Conservation (phyloP, 2,329 filamentous ascomycete genomes). For the Epicoccum nigrum region DNA sequence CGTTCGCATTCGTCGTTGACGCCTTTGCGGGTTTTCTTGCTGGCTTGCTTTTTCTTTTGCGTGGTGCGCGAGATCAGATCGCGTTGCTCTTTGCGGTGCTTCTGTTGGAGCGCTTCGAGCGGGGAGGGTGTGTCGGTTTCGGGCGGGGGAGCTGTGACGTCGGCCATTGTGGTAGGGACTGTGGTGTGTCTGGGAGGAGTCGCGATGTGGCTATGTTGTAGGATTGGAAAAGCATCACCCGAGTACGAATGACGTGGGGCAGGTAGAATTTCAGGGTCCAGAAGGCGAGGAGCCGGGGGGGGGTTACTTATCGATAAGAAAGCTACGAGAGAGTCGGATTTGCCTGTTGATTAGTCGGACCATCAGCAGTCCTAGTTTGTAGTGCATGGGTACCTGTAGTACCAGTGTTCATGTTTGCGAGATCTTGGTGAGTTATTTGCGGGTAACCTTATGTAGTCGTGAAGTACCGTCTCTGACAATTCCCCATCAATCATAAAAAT, state of each 20-base stretch:
- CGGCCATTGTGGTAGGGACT: constrained; percentile 14
- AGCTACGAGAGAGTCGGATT: too few relatives aligned
- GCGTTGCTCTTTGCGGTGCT: constrained; percentile 85
- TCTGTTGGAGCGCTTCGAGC: constrained; percentile 77
- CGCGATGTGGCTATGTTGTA: not conserved
- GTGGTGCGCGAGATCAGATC: constrained; percentile 86
- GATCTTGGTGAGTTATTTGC: too few relatives aligned
- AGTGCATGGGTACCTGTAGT: too few relatives aligned
- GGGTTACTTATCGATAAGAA: constrained; percentile 5
- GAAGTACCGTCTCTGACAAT: too few relatives aligned
- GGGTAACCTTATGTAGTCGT: too few relatives aligned
- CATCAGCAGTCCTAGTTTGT: too few relatives aligned
- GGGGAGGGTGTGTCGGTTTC: constrained; percentile 28
- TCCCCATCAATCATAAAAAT: too few relatives aligned
- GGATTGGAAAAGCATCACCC: too few relatives aligned
- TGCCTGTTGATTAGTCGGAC: too few relatives aligned
- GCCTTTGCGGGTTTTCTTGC: constrained; percentile 73
- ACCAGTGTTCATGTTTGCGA: too few relatives aligned
- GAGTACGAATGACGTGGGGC: constrained; percentile 3
- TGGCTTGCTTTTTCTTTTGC: constrained; percentile 95
- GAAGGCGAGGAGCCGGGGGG: too few relatives aligned
- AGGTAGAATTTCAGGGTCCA: not conserved
- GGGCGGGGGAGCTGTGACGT: constrained; percentile 10
- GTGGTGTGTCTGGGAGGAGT: not conserved
- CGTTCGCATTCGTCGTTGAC: constrained; percentile 67